Base-by-base conservation (phyloP, 75 land plant species). In the Pinus tabuliformis region DNA sequence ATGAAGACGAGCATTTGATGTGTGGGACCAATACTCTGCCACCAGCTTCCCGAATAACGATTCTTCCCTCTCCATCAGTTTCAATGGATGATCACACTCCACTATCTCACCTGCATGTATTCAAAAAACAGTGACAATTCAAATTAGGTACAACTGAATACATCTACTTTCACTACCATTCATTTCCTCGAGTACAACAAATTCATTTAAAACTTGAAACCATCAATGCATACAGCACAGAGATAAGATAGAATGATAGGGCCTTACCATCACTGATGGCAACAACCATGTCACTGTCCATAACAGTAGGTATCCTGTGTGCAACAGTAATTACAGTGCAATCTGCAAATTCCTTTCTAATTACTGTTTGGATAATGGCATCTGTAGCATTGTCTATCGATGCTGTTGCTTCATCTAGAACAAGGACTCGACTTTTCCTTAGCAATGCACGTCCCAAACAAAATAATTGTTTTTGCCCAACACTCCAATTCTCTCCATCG, bases 21-120 rank as follows among this genome's bases (percentile, higher is more conserved):
- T 78, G 68, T 86, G 88, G 21, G 90, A 86, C 96, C 96, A 91
- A 82, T 91, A 93, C 82, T 96, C 99, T 75, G 85, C 87, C 30
- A 93, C 93, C 30, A 93, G 83, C 80, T 83, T 77, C 45, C 89
- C 86, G 33, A 33, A 33, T 1, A 33, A 33, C 33, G 33, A 33
- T 33, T 2, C 33, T 33, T 33, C 33, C 33, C 33, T 33, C 33
- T 2, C 33, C 33, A 33, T 33, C 33, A 33, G 33, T 33, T 33
- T 33, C 33, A 33, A 33, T 33, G 33, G 33, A 33, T 33, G 33
- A 33, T 33, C 33, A 33, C 33, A 33, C 33, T 33, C 33, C 33
- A 33, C 33, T 1, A 33, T 33, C 33, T 33, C 33, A 33, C 33
- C 33, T 33, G 33, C 33, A 33, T 81, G 79, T 45, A 90, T 92